Evolutionary conservation across 169 alveolate species (phyloP), one percentile per base, ranked within the genome.

Genomic region (Plasmodium inui): DNA sequence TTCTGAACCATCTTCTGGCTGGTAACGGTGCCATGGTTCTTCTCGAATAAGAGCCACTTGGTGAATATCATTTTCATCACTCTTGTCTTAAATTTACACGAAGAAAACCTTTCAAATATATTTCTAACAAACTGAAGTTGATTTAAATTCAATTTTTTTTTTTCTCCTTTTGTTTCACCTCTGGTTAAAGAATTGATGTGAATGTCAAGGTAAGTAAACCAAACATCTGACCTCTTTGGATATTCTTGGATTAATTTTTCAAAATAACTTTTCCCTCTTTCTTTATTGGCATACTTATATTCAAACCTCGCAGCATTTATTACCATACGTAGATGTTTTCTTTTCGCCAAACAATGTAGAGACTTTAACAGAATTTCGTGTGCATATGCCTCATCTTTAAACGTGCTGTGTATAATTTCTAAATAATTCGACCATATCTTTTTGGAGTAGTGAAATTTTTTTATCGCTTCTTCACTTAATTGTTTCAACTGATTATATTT

Each of bases 1-100:
- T 96, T 93, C 92, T 96, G 98, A 41, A 97, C 98, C 79, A 92
- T 53, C 81, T 95, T 95, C 92, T 96, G 96, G 22, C 96, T 95
- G 57, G 94, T 57, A 19, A 80, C 94, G 39, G 89, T 92, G 32
- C 98, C 98, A 81, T 96, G 96, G 74, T 85, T 95, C 70, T 97
- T 95, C 84, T 97, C 98, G 82, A 97, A 97, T 85, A 95, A 83
- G 82, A 97, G 67, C 98, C 98, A 97, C 95, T 97, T 97, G 8
- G 95, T 84, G 53, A 92, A 76, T 26, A 92, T 92, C 81, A 83
- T 85, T 53, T 94, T 92, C 93, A 86, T 86, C 22, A 86, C 85
- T 76, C 93, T 74, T 86, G 93, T 76, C 41, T 86, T 86, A 86
- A 74, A 86, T 44, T 86, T 86, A 46, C 57, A 50, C 28, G 93